phyloP scores from a whole-genome alignment of 768 basidiomycete species.

The Strobilomyces confusus region DNA sequence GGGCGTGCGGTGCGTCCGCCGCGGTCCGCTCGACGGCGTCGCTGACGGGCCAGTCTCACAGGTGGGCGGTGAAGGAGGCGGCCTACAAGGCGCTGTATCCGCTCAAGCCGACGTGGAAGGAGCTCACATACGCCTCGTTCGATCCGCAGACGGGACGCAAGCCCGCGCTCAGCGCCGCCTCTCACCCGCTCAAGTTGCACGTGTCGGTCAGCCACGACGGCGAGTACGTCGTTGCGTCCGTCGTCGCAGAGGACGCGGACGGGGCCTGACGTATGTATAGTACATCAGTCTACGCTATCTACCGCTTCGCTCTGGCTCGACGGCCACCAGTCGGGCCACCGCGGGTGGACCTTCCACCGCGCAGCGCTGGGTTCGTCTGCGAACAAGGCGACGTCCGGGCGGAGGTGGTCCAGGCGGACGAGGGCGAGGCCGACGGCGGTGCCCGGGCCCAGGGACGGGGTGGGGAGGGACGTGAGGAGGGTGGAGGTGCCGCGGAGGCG shows the following conservation, averaged over 20 bases:
- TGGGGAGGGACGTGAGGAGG: slow-evolving; percentile 54
- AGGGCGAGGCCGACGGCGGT: slow-evolving; percentile 70
- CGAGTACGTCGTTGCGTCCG: slow-evolving; percentile 67
- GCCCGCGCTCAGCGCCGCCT: slow-evolving; percentile 36
- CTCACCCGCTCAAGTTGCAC: slow-evolving; percentile 40
- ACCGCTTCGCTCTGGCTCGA: slow-evolving; percentile 9
- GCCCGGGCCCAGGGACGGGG: slow-evolving; percentile 15
- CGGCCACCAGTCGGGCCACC: slow-evolving; percentile 68
- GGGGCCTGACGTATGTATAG: slow-evolving; percentile 6
- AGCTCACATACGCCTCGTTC: slow-evolving; percentile 49
- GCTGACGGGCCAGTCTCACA: slow-evolving; percentile 25
- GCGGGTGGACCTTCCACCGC: slow-evolving; percentile 47
- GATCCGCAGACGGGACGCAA: slow-evolving; percentile 33
- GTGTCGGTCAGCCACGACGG: slow-evolving; percentile 81
- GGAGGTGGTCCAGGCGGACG: slow-evolving; percentile 68
- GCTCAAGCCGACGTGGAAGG: slow-evolving; percentile 67
- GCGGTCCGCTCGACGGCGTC: background rate
- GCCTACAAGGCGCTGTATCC: slow-evolving; percentile 85
- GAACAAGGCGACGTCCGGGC: slow-evolving; percentile 22
- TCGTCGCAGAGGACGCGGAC: slow-evolving; percentile 55
- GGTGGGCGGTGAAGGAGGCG: slow-evolving; percentile 84
- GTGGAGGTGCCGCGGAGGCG: slow-evolving; percentile 74
- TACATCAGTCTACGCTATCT: slow-evolving; percentile 19
- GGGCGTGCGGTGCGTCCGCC: slow-evolving; percentile 57
- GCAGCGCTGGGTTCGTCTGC: slow-evolving; percentile 11